A percentile compares a stretch with the other conserved stretches of the same genome.
Evolutionary conservation across 306 rosid species (phyloP).

Genomic region (Gastrolobium villosum): DNA sequence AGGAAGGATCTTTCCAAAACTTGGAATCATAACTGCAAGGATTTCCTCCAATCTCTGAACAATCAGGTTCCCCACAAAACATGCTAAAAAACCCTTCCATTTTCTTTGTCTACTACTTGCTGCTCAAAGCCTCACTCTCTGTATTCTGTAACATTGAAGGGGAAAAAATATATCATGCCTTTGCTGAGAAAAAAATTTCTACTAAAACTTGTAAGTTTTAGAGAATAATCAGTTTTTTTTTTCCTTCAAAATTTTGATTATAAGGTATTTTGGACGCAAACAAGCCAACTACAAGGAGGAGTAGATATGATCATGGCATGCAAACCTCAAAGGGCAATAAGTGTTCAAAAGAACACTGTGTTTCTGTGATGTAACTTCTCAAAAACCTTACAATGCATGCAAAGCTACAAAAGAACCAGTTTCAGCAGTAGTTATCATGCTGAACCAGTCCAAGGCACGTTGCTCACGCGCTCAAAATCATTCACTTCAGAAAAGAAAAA

Average conservation of each 20-base stretch:
- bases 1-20: constrained; percentile 52
- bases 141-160: constrained; percentile 7
- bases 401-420: background rate
- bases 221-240: too few species aligned
- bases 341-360: constrained; percentile 7
- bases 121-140: constrained; percentile 25
- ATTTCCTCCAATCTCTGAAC: constrained; percentile 44
- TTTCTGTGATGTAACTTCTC: background rate
- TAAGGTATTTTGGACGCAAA: background rate
- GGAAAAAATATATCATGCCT: background rate
- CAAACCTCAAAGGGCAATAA: constrained; percentile 23
- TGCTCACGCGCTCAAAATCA: constrained; percentile 5
- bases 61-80: constrained; percentile 63
- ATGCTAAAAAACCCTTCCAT: constrained; percentile 59
- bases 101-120: constrained; percentile 26
- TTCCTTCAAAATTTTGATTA: background rate
- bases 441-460: constrained; percentile 25
- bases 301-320: constrained; percentile 16
- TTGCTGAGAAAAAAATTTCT: background rate
- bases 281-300: background rate
- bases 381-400: constrained; percentile 9
- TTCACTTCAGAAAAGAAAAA: constrained; percentile 21
- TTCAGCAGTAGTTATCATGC: constrained; percentile 4
- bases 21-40: constrained; percentile 42
- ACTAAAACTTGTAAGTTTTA: background rate